These are phyloP conservation scores for Postia placenta DNA, from an alignment of 768 basidiomycete species.

Conservation along the genomic window DNA sequence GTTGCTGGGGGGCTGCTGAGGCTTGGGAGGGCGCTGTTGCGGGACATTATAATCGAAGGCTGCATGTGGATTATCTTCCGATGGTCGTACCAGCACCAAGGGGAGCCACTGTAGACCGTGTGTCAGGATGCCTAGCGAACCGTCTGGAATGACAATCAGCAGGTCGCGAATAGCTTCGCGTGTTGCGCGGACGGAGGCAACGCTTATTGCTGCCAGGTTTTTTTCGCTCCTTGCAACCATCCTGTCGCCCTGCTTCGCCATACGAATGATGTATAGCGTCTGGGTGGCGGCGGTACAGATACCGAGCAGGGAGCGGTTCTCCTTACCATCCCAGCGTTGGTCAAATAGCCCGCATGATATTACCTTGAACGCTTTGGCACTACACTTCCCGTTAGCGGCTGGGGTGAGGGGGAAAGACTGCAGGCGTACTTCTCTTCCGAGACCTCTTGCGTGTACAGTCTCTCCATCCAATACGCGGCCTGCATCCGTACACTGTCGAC, in stretches of 20 bases:
- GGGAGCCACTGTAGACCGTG: constrained; percentile 47
- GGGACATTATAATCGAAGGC: not conserved
- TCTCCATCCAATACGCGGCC: constrained; percentile 70
- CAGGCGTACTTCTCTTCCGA: constrained; percentile 40
- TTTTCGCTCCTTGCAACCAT: constrained; percentile 35
- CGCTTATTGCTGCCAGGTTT: constrained; percentile 42
- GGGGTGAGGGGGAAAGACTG: not conserved
- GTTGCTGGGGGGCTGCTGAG: constrained; percentile 6
- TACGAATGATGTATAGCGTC: constrained; percentile 39
- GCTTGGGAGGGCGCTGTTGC: not conserved
- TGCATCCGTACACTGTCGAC: constrained; percentile 38
- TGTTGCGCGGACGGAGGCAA: constrained; percentile 55
- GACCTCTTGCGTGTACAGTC: constrained; percentile 44
- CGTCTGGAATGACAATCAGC: constrained; percentile 53
- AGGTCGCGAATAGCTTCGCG: constrained; percentile 64
- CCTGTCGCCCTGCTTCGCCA: constrained; percentile 37
- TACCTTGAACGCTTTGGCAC: constrained; percentile 30
- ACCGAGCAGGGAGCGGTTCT: constrained; percentile 46
- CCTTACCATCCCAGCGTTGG: constrained; percentile 51
- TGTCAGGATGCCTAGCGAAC: constrained; percentile 50
- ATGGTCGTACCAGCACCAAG: constrained; percentile 2
- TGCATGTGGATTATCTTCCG: not conserved
- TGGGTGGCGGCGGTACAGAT: constrained; percentile 46
- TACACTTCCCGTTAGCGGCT: not conserved
- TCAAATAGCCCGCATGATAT: constrained; percentile 62